phyloP scores from a whole-genome alignment of 106 monocot genomes.

The Allium fistulosum region DNA sequence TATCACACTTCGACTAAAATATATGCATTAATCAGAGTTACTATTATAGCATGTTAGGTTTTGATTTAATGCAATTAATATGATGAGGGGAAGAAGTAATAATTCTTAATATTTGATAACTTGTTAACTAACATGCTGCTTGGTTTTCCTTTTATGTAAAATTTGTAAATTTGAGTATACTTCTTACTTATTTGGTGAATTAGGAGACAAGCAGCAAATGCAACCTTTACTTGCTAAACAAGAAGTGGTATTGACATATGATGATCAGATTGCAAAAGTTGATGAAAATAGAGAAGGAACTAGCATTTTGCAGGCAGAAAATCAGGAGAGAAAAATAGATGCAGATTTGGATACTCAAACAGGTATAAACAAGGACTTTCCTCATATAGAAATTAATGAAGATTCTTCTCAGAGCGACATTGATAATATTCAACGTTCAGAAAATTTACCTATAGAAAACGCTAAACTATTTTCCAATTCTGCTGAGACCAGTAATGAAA shows the following conservation, averaged over 20 bases:
- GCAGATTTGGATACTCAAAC: slow-evolving; percentile 17
- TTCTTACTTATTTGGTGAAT: slow-evolving; percentile 1
- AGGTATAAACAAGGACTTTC: slow-evolving; percentile 27
- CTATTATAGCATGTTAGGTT: no score
- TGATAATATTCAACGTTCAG: slow-evolving; percentile 16
- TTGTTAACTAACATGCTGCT: no score
- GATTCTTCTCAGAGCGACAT: slow-evolving; percentile 15
- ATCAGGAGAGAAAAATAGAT: slow-evolving; percentile 14
- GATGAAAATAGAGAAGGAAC: slow-evolving; percentile 16
- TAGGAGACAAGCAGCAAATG: slow-evolving; percentile 60
- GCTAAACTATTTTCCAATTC: slow-evolving; percentile 9
- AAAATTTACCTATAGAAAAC: slow-evolving; percentile 9
- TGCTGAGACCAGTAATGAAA: neutral
- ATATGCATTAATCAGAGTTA: no score
- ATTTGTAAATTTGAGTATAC: neutral
- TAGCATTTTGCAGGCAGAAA: slow-evolving; percentile 2
- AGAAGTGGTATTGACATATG: slow-evolving; percentile 26
- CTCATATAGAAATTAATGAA: slow-evolving; percentile 24
- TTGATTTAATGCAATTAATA: no score
- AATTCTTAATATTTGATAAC: no score
- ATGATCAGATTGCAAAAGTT: slow-evolving; percentile 18
- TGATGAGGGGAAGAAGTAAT: no score
- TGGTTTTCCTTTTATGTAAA: no score
- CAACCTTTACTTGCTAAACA: slow-evolving; percentile 42
- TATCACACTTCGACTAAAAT: no score